Base-by-base conservation (phyloP, 225 moss, liverwort and hornwort species). In the Bryum argenteum region DNA sequence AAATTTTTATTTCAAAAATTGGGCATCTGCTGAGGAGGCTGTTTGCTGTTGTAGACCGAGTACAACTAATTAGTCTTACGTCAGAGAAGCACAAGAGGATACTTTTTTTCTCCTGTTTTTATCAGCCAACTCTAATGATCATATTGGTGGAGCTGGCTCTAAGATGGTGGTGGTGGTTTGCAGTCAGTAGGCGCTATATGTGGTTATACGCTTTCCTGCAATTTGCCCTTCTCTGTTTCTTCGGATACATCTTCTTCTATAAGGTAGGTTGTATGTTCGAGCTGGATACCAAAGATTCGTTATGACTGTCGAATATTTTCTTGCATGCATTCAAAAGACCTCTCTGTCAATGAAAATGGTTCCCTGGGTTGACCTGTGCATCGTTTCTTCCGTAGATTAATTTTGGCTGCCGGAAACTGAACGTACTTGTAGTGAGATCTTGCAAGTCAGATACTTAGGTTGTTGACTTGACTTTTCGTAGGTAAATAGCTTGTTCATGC, bases 171-270 rank as follows among this genome's bases (percentile, higher is more conserved):
- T 76, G 67, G 48, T 67, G 24, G 51, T 75, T 51, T 73, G 77
- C 81, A 81, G 77, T 77, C n/a, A 37, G 17, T 5, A 69, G 63
- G 60, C 58, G 72, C 56, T 81, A 76, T 44, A 67, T 69, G 39
- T 76, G 81, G 77, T 73, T 76, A 18, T 81, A 81, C 24, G 72
- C 81, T 42, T 67, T 61, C 58, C 41, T 67, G 51, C 81, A 81
- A 72, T 81, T 81, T 69, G 11, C 54, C 33, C 77, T 77, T 17
- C 40, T 77, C 43, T 69, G 68, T 47, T 55, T 72, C 58, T 69
- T 81, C 56, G 72, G 77, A 40, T 76, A 81, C 44, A 57, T 69
- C 39, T 81, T 77, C 50, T 81, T 77, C 68, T 33, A 57, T 38
- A 41, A 77, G 72, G 81, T 81, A 63, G 67, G 72, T 48, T 53